Evolutionary conservation across 805 yeast species (phyloP).

Genomic region (Myxozyma mucilagina): DNA sequence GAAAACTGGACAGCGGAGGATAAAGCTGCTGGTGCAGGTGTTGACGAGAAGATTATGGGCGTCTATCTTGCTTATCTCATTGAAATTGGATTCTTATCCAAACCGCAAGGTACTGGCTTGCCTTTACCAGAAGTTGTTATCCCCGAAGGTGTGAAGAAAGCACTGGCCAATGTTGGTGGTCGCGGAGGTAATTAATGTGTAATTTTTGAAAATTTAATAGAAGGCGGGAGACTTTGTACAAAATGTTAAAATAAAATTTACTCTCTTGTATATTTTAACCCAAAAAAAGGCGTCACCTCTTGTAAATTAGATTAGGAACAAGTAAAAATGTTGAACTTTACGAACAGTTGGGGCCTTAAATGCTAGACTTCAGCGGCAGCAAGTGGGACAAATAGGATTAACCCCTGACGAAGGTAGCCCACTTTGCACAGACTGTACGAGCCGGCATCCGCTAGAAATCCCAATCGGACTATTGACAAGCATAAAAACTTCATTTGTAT

Average conservation of each 20-base stretch:
- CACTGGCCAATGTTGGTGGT: conserved; percentile 44
- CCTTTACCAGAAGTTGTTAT: conserved; percentile 59
- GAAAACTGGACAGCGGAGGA: conserved; percentile 63
- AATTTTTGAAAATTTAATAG: background rate
- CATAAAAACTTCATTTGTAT: no score
- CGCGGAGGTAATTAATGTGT: conserved; percentile 36
- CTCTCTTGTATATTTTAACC: background rate
- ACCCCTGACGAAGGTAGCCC: no score
- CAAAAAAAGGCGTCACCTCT: background rate
- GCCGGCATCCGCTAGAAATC: no score
- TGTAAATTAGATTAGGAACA: background rate
- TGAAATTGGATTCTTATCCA: conserved; percentile 75
- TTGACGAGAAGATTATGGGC: conserved; percentile 65
- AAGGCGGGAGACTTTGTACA: no score
- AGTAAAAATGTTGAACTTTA: no score
- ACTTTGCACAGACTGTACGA: no score
- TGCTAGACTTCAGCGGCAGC: no score
- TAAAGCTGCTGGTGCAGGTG: conserved; percentile 69
- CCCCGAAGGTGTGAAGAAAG: conserved; percentile 43
- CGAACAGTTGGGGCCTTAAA: no score
- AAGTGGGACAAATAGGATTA: no score
- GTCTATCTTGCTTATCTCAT: conserved; percentile 77
- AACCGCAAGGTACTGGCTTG: conserved; percentile 49
- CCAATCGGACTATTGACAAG: no score
- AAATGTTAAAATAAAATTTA: background rate